Evolutionary conservation across 257 asterid genomes (phyloP).

Genomic region (Solanum pennellii): DNA sequence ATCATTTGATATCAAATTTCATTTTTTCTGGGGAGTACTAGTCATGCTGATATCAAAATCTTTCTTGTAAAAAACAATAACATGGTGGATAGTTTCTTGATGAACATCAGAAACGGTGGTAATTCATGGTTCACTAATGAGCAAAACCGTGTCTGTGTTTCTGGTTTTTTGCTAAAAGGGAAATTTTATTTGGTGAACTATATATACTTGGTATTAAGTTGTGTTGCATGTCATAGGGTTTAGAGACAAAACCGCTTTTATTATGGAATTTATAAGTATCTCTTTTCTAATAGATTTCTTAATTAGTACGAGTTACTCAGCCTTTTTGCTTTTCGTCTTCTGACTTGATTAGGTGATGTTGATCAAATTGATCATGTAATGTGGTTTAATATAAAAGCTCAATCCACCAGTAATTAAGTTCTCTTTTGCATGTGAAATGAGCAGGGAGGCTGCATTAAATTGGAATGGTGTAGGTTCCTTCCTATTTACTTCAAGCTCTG

Average conservation of each 20-base stretch:
- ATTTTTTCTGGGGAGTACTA: not conserved
- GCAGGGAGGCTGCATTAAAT: slow-evolving; percentile 75
- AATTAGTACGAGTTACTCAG: not conserved
- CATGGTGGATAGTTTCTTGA: not conserved
- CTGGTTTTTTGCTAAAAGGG: not conserved
- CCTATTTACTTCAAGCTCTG: slow-evolving; percentile 93
- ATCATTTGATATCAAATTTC: not conserved
- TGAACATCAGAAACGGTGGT: not conserved
- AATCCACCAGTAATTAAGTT: not conserved
- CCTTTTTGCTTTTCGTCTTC: not conserved
- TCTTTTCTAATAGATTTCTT: not conserved
- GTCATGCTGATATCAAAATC: not conserved
- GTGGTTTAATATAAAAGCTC: not conserved
- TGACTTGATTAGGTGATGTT: not conserved
- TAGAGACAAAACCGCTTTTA: not conserved
- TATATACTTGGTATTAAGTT: not conserved
- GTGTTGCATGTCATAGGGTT: not conserved
- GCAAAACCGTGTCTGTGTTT: not conserved
- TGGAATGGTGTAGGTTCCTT: slow-evolving; percentile 97
- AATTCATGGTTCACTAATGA: not conserved
- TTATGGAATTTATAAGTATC: not conserved
- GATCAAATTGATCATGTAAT: not conserved
- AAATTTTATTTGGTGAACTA: not conserved
- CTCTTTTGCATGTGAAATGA: not conserved
- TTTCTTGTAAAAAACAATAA: not conserved